Conservation (phyloP, 208 protist genomes). For the Eutreptiella sp. region DNA sequence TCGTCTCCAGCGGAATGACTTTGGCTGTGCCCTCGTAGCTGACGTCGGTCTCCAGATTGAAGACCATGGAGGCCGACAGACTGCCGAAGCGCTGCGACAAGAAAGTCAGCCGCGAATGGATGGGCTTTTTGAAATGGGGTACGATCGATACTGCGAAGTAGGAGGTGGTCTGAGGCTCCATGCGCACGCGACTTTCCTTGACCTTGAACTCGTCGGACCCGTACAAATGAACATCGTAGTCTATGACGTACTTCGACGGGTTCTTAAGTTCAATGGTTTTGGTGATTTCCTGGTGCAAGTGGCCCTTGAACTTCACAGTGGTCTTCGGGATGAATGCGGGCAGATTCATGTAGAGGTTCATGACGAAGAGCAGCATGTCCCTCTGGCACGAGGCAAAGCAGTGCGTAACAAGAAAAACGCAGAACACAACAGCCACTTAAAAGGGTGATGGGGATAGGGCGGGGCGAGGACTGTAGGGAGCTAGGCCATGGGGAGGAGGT, state of each 20-base stretch:
- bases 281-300: slow-evolving; percentile 58
- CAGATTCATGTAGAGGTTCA: slow-evolving; percentile 66
- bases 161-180: slow-evolving; percentile 47
- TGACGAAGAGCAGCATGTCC: slow-evolving; percentile 62
- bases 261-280: slow-evolving; percentile 73
- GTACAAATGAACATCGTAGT: slow-evolving; percentile 65
- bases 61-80: slow-evolving; percentile 43
- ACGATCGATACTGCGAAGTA: slow-evolving; percentile 52
- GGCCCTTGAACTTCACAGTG: slow-evolving; percentile 62
- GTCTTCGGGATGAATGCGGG: slow-evolving; percentile 60
- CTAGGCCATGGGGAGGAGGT: too few species aligned
- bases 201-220: slow-evolving; percentile 52
- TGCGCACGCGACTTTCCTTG: slow-evolving; percentile 44
- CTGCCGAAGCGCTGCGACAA: slow-evolving; percentile 45
- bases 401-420: not conserved
- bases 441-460: too few species aligned
- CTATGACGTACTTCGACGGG: slow-evolving; percentile 43
- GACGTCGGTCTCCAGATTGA: slow-evolving; percentile 50
- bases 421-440: too few species aligned
- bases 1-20: slow-evolving; percentile 46
- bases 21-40: slow-evolving; percentile 9
- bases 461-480: too few species aligned
- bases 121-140: slow-evolving; percentile 56
- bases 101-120: slow-evolving; percentile 56
- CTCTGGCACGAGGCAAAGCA: slow-evolving; percentile 20